Percentiles rank a stretch among this genome's conserved stretches.
Conservation (phyloP, 257 asterid genomes). For the Capsicum pubescens region DNA sequence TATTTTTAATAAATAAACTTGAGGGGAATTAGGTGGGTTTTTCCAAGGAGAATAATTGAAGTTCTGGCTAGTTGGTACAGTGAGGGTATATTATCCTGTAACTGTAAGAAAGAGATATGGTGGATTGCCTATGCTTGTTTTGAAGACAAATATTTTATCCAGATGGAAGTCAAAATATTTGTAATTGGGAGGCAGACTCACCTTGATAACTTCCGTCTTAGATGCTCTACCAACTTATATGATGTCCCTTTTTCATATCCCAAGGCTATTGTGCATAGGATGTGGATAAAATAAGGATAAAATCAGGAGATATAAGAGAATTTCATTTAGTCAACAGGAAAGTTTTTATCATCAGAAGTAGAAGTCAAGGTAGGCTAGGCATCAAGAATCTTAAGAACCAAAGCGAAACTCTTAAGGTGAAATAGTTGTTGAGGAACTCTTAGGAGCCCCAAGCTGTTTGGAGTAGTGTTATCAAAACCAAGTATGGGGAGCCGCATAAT, state of each 20-base stretch:
- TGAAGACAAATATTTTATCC: background rate
- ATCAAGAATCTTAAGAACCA: background rate
- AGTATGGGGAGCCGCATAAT: background rate
- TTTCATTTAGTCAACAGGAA: background rate
- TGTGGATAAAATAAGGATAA: background rate
- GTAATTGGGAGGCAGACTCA: background rate
- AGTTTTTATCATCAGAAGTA: background rate
- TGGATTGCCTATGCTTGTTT: background rate
- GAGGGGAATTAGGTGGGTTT: background rate
- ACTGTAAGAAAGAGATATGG: background rate
- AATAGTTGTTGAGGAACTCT: background rate
- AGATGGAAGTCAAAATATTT: background rate
- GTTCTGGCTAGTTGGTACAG: background rate
- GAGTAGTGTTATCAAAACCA: background rate
- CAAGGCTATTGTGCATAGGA: background rate
- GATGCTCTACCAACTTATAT: background rate
- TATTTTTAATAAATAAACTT: background rate
- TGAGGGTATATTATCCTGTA: background rate
- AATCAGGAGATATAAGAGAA: background rate
- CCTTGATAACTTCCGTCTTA: background rate
- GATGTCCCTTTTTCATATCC: background rate
- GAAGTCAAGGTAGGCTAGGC: background rate
- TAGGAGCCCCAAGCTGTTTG: background rate
- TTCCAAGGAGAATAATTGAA: background rate
- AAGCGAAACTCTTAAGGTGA: background rate